Evolutionary conservation across 75 land plant genomes (phyloP), one percentile per base, ranked within the genome.

Genomic region (Picea sitchensis): DNA sequence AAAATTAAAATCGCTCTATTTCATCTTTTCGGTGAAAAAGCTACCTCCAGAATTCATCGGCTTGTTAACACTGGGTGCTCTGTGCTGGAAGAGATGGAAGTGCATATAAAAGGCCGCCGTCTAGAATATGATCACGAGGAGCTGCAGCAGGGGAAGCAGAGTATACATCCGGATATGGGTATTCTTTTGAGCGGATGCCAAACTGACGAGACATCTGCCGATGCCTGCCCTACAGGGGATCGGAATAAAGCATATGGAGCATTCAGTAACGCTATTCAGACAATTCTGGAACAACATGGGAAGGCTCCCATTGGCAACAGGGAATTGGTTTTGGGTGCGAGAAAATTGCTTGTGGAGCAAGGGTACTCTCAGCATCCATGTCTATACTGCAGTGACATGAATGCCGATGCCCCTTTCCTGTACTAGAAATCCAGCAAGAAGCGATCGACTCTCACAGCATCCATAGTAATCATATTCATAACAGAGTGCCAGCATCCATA

Each of bases 151-250:
- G 56, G 56, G 56, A 56, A 47, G 5, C 79, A 18, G 85, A 69
- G 11, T 58, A 77, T 71, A 18, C 63, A 83, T 9, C 81, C 89
- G 0, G 97, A 92, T 73, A 81, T 76, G 54, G 95, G 98, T 8
- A 88, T 96, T 32, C 83, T 96, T 23, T 78, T 96, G 54, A 96
- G 99, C 21, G 99, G 99, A 0, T 96, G 99, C 82, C 95, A 91
- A 78, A 80, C 98, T 0, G 78, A 91, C 67, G 90, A 96, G 63
- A 94, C 95, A 11, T 96, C 99, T 0, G 98, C 98, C 3, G 87
- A 96, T 79, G 98, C 93, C 12, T 90, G 82, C 60, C 96, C 97
- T 12, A 11, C 86, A 0, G 91, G 94, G 5, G 67, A 84, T 61
- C 65, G 77, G 4, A 26, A 57, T 17, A 83, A 84, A 7, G 85